Conservation (phyloP, 2,329 filamentous ascomycete species). For the Ascochyta fabae region DNA sequence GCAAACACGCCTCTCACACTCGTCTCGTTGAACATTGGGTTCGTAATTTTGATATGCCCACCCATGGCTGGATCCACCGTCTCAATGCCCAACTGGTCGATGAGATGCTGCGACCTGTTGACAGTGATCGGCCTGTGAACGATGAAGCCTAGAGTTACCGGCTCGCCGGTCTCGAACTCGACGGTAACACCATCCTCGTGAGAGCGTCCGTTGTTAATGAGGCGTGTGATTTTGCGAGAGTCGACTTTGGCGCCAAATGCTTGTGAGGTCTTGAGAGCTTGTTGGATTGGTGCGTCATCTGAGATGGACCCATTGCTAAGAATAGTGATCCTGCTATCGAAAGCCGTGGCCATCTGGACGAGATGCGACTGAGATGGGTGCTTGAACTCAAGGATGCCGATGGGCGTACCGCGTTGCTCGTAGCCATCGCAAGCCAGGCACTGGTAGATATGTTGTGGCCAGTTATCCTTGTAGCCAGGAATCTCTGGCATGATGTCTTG, state of each 20-base stretch:
- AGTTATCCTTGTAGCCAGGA: constrained; percentile 61
- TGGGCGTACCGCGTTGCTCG: constrained; percentile 58
- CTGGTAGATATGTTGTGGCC: constrained; percentile 58
- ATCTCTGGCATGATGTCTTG: constrained; percentile 60
- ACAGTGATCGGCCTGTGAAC: constrained; percentile 38
- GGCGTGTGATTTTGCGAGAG: constrained; percentile 28
- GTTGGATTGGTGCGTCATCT: constrained; percentile 19
- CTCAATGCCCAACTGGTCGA: constrained; percentile 41
- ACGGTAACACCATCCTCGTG: constrained; percentile 37
- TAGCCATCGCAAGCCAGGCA: constrained; percentile 68
- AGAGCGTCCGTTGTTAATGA: constrained; percentile 37
- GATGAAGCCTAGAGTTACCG: constrained; percentile 37
- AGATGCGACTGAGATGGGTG: constrained; percentile 32
- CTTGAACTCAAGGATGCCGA: constrained; percentile 35
- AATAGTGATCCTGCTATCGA: constrained; percentile 38
- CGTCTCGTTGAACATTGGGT: constrained; percentile 57
- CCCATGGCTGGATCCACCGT: constrained; percentile 51
- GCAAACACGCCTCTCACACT: constrained; percentile 61
- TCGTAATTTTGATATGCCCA: constrained; percentile 51
- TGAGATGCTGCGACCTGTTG: constrained; percentile 38
- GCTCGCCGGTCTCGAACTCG: constrained; percentile 35
- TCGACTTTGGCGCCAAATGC: constrained; percentile 36
- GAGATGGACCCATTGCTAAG: constrained; percentile 33
- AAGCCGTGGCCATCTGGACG: constrained; percentile 32
- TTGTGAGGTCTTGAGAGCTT: constrained; percentile 27